phyloP scores from a whole-genome alignment of 202 grass and related monocot genomes.

The Saccharum hybrid region DNA sequence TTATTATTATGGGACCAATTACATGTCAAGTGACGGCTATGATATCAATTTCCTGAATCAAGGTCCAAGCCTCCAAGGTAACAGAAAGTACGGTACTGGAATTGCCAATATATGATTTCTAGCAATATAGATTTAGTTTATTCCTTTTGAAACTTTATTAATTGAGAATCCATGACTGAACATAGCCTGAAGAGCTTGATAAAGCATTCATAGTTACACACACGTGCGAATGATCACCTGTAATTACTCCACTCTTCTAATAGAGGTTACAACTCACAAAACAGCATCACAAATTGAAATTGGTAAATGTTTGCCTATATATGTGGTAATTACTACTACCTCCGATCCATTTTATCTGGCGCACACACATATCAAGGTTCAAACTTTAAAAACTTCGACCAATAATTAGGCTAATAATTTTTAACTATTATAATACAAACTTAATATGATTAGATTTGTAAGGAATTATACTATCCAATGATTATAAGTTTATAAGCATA shows the following conservation, averaged over 20 bases:
- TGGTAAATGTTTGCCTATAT: background rate
- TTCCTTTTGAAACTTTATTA: background rate
- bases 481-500: too few species aligned
- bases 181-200: background rate
- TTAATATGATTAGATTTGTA: too few species aligned
- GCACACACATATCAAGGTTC: too few species aligned
- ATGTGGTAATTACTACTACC: background rate
- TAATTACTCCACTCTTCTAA: background rate
- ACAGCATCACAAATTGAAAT: slow-evolving; percentile 5
- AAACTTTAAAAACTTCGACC: too few species aligned
- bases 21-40: background rate
- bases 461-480: too few species aligned
- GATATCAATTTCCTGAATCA: background rate
- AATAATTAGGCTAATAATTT: too few species aligned
- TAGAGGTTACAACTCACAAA: background rate
- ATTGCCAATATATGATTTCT: background rate
- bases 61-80: background rate
- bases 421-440: too few species aligned
- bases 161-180: background rate
- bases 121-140: background rate
- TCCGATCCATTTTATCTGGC: too few species aligned
- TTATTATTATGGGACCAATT: slow-evolving; percentile 4
- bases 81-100: slow-evolving; percentile 1
- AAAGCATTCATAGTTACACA: background rate
- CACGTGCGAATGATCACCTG: background rate